These are phyloP conservation scores for Botrytis cinerea DNA, from an alignment of 2,329 filamentous ascomycete species.

Conservation along the genomic window DNA sequence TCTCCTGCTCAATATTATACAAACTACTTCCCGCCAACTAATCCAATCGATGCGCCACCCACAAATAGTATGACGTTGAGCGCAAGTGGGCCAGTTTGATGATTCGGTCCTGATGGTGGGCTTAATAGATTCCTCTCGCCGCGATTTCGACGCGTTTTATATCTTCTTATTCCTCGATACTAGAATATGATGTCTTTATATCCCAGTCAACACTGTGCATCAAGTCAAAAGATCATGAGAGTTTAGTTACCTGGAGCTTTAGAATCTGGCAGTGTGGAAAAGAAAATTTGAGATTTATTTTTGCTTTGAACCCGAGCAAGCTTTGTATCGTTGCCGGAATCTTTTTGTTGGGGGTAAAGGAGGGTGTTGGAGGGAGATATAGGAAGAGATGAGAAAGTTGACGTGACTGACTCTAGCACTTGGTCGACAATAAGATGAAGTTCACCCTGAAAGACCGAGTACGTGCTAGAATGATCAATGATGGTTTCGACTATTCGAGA, in stretches of 20 bases:
- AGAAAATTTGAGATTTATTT: constrained; percentile 22
- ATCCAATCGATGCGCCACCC: constrained; percentile 64
- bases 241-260: constrained; percentile 9
- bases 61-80: constrained; percentile 63
- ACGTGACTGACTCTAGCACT: constrained; percentile 2
- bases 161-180: constrained; percentile 16
- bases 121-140: constrained; percentile 1
- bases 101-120: constrained; percentile 31
- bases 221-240: neutral
- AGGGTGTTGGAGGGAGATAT: neutral
- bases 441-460: neutral
- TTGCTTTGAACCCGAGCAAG: neutral
- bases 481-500: constrained; percentile 16
- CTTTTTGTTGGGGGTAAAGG: constrained; percentile 1
- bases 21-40: constrained; percentile 57
- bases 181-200: neutral
- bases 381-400: constrained; percentile 5
- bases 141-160: constrained; percentile 13
- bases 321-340: neutral
- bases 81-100: constrained; percentile 66
- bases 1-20: constrained; percentile 47
- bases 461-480: constrained; percentile 18
- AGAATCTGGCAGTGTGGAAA: neutral
- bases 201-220: constrained; percentile 15
- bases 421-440: constrained; percentile 21